Evolutionary conservation across 257 asterid species (phyloP).

Genomic region (Vinca minor): DNA sequence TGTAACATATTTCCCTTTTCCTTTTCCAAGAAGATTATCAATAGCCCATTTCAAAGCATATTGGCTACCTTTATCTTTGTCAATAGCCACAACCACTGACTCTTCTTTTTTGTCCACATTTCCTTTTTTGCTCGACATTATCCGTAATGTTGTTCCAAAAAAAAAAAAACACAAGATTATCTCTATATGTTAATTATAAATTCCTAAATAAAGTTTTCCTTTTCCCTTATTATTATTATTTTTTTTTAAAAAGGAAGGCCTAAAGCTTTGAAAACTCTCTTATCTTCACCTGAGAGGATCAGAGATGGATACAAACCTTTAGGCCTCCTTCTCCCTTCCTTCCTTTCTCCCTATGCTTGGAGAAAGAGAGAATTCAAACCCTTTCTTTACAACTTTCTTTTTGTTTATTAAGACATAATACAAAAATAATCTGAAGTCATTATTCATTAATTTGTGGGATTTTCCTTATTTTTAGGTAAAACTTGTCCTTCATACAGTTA

Average conservation of each 20-base stretch:
- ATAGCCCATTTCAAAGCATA: slow-evolving; percentile 96
- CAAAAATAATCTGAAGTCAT: neutral
- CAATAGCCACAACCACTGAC: slow-evolving; percentile 65
- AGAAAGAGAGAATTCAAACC: neutral
- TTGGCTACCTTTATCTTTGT: slow-evolving; percentile 91
- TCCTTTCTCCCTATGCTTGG: neutral
- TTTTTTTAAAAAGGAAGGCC: neutral
- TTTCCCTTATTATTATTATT: too few species aligned
- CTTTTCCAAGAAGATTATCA: slow-evolving; percentile 62
- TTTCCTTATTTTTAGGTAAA: slow-evolving; percentile 2
- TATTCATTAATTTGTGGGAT: neutral
- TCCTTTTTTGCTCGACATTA: slow-evolving; percentile 32
- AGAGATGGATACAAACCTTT: neutral
- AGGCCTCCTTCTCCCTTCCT: neutral
- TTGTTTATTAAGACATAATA: neutral
- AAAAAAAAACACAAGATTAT: neutral
- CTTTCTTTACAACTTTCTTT: neutral
- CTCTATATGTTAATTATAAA: neutral
- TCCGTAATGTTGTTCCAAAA: neutral
- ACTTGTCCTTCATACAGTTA: neutral
- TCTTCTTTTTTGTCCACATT: slow-evolving; percentile 40
- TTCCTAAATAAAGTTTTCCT: too few species aligned
- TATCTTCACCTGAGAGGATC: neutral
- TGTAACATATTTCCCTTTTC: slow-evolving; percentile 64
- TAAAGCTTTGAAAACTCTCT: neutral